These are phyloP conservation scores for Ogataea sp. DNA, from an alignment of 805 yeast species.

Conservation along the genomic window DNA sequence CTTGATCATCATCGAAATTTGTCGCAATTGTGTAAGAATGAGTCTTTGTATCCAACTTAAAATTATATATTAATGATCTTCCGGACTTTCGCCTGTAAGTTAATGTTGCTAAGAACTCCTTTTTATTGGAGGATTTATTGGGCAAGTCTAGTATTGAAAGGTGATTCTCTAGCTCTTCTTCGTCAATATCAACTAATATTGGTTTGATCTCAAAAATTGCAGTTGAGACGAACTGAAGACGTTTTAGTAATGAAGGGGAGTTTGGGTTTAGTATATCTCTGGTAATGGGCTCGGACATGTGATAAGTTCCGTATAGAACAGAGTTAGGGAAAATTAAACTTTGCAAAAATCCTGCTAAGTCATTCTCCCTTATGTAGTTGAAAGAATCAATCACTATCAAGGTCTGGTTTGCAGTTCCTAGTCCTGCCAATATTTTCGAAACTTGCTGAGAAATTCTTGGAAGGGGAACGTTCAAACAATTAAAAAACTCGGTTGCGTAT, in stretches of 20 bases:
- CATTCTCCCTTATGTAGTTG: constrained; percentile 42
- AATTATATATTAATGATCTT: constrained; percentile 52
- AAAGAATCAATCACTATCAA: constrained; percentile 61
- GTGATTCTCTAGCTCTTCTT: constrained; percentile 37
- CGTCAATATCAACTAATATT: constrained; percentile 25
- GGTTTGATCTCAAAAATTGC: constrained; percentile 60
- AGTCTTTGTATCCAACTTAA: constrained; percentile 37
- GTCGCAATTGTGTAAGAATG: constrained; percentile 32
- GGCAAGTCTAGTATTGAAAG: constrained; percentile 39
- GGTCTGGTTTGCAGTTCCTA: constrained; percentile 10
- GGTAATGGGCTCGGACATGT: constrained; percentile 28
- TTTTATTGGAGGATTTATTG: constrained; percentile 37
- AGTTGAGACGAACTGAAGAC: constrained; percentile 64
- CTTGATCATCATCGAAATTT: constrained; percentile 5
- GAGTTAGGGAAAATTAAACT: constrained; percentile 30
- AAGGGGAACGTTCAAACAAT: constrained; percentile 25
- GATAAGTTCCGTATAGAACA: constrained; percentile 40
- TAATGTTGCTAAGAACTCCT: constrained; percentile 39
- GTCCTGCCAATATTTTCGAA: constrained; percentile 3
- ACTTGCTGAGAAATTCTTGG: constrained; percentile 3
- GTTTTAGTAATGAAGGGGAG: constrained; percentile 14
- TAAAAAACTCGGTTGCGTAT: constrained; percentile 40
- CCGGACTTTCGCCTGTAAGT: constrained; percentile 81
- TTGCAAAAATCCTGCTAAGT: constrained; percentile 6
- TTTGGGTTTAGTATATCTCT: constrained; percentile 4